Evolutionary conservation across 352 stramenopile genomes (phyloP), one percentile per base, ranked within the genome.

Genomic region (Pythium monospermum): DNA sequence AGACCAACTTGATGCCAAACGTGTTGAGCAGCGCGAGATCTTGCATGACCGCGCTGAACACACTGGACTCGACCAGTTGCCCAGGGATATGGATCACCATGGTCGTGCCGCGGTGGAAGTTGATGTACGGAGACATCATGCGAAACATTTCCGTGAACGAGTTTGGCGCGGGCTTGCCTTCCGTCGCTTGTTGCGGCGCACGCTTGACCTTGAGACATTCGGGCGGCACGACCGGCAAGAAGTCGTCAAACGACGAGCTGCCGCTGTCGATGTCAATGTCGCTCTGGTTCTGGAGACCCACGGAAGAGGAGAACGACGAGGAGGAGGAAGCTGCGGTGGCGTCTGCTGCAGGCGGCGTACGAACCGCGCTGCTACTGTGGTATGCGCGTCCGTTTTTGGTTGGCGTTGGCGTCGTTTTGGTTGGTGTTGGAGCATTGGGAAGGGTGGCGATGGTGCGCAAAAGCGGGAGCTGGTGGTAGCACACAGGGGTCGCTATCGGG

Each of bases 51-150:
- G 88, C 76, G 45, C 81, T 71, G 39, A 97, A 97, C 16, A 98
- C 74, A 51, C 77, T 73, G 21, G 88, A 94, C 31, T 97, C 94
- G 28, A 97, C 88, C 71, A 98, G 63, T 63, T 97, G 83, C 0
- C 94, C 95, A 1, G 93, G 92, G 58, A 99, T 85, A 60, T 99
- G 96, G 61, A 98, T 95, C 45, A 99, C 94, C 68, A 98, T 97
- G 4, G 86, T 93, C 6, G 91, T 90, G 51, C 88, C 90, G 5
- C 95, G 83, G 70, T 99, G 96, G 56, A 98, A 95, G 51, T 97
- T 97, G 63, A 99, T 98, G 69, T 99, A 99, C 10, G 95, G 96
- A 37, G 96, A 97, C 66, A 96, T 97, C 52, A 89, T 87, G 41
- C 94, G 90, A 69, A 98, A 98, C 88, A 98, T 94, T 53, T 87